Percentiles rank a stretch among this genome's conserved stretches.
Conservation (phyloP, 1,284 basidiomycete species). For the Lentinula novae-zelandiae region DNA sequence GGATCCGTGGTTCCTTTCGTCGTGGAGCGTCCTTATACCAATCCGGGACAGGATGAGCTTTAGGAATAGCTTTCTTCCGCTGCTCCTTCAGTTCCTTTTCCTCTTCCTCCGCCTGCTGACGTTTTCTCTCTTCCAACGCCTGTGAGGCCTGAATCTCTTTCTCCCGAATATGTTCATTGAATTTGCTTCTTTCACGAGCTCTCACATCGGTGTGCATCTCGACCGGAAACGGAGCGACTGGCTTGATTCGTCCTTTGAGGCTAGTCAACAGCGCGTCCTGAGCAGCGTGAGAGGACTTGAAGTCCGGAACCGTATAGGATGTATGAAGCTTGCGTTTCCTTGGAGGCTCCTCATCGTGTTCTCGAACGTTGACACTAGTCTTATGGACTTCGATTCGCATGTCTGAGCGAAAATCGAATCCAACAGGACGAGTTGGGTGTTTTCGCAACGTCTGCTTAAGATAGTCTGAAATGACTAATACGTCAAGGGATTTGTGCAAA, state of each 20-base stretch:
- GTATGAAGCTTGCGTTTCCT: constrained; percentile 6
- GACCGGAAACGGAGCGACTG: constrained; percentile 43
- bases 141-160: constrained; percentile 51
- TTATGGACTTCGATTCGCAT: constrained; percentile 35
- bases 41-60: constrained; percentile 66
- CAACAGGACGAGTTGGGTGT: constrained; percentile 41
- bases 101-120: constrained; percentile 45
- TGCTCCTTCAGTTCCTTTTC: constrained; percentile 53
- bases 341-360: constrained; percentile 12
- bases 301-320: constrained; percentile 43
- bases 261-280: constrained; percentile 38
- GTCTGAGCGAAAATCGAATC: constrained; percentile 47
- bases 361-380: constrained; percentile 11
- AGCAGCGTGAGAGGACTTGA: constrained; percentile 49
- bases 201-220: constrained; percentile 51
- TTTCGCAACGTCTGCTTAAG: constrained; percentile 27
- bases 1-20: constrained; percentile 26
- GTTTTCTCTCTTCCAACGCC: constrained; percentile 36
- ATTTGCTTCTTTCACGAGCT: constrained; percentile 56
- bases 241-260: constrained; percentile 40
- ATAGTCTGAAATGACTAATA: background rate
- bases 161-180: constrained; percentile 52
- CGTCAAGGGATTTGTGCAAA: background rate
- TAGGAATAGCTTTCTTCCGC: constrained; percentile 59
- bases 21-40: constrained; percentile 68